Evolutionary conservation across 2,329 filamentous ascomycete genomes (phyloP), one percentile per base, ranked within the genome.

Genomic region (Beauveria pseudobassiana): DNA sequence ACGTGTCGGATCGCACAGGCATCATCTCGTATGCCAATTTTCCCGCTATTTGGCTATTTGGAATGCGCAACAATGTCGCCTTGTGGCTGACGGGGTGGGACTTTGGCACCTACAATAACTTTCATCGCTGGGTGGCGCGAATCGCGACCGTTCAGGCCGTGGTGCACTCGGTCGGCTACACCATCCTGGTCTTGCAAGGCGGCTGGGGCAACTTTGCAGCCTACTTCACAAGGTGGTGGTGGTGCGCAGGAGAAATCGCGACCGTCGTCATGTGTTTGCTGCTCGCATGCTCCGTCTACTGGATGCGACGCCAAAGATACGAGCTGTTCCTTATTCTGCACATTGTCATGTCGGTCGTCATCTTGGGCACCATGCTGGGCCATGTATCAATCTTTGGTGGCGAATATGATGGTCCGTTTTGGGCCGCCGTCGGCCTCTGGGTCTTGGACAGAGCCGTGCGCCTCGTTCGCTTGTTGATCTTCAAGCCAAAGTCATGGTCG

Each of bases 1-100:
- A 86, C 61, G 75, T 85, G 0, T 82, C 84, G 0, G 85, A 88
- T 63, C 80, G 87, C 10, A 86, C 85, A 0, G 86, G 87, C 0
- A 81, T 87, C 38, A 77, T 90, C 26, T 82, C 84, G 0, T 83
- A 86, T 65, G 83, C 82, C 4, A 87, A 87, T 64, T 78, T 89
- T 7, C 84, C 85, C 0, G 67, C 87, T 2, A 73, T 89, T 0
- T 89, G 86, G 85, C 71, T 89, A 0, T 89, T 90, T 65, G 83
- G 82, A 0, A 83, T 84, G 68, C 77, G 87, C 10, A 90, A 90
- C 64, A 88, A 90, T 57, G 67, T 86, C 0, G 77, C 89, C 18
- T 75, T 88, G 60, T 87, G 84, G 84, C 69, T 85, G 0, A 89
- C 87, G 0, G 87, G 87, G 0, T 90, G 87, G 86, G 84, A 83